Base-by-base conservation (phyloP, 352 stramenopile genomes). In the Phytophthora constricta region DNA sequence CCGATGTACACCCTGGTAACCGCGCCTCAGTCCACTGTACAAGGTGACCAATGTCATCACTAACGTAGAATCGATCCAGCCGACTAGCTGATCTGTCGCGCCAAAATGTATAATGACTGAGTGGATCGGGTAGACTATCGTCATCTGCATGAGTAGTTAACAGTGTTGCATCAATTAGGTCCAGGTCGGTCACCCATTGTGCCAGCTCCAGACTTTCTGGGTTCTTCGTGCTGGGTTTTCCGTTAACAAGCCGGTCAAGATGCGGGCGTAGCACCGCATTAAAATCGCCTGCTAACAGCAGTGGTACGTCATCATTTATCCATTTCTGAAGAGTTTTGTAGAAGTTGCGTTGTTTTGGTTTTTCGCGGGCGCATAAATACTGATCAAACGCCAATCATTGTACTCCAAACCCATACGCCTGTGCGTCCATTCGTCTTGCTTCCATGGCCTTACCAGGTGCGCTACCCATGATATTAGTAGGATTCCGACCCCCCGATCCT, bases 401-500 rank as follows among this genome's bases (percentile, higher is more conserved):
- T 49, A 41, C 37, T 26, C 2, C 2, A 58, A 31, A 1, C 20
- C 37, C 1, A 58, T 41, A 3, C 51, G 37, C 25, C 51, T n/a
- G n/a, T n/a, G n/a, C n/a, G n/a, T n/a, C n/a, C n/a, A 58, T 7
- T 17, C n/a, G 10, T 4, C n/a, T 47, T 49, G 20, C 7, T 26
- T n/a, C 37, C 34, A 58, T 39, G 51, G 34, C 7, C 2, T 11
- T 26, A 58, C n/a, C 5, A 17, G 8, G 5, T 2, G 33, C n/a
- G 51, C 51, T 3, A 58, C 17, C 10, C 10, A 17, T 2, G 37
- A 23, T 19, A 39, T 23, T 42, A 58, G 9, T 47, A 58, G 9
- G 10, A 58, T 50, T 39, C 34, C 37, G 16, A 58, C 51, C 10
- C 51, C 51, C n/a, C n/a, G n/a, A n/a, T n/a, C n/a, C n/a, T n/a